Conservation (phyloP, 805 yeast species). For the Cyberlindnera galapagoensis region DNA sequence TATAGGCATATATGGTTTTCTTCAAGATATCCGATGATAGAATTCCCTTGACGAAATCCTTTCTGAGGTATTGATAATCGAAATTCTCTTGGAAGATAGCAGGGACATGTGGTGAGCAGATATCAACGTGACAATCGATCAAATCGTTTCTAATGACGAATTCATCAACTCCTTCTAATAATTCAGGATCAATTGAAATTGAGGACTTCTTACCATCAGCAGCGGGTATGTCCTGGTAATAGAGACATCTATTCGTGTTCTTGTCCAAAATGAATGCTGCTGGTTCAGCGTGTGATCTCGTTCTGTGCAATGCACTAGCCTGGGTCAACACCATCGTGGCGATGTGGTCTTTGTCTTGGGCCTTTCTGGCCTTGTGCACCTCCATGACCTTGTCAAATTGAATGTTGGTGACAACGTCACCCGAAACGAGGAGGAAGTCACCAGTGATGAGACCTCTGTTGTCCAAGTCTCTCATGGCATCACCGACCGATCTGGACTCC, state of each 20-base stretch:
- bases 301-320: slow-evolving; percentile 78
- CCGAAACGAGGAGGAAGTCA: slow-evolving; percentile 84
- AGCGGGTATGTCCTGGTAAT: slow-evolving; percentile 72
- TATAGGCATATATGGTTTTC: slow-evolving; percentile 84
- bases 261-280: slow-evolving; percentile 81
- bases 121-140: slow-evolving; percentile 94
- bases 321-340: slow-evolving; percentile 89
- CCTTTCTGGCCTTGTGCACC: slow-evolving; percentile 65
- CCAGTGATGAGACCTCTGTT: slow-evolving; percentile 83
- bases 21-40: slow-evolving; percentile 84
- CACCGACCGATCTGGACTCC: slow-evolving; percentile 91
- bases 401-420: slow-evolving; percentile 92
- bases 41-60: slow-evolving; percentile 87
- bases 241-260: slow-evolving; percentile 67
- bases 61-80: slow-evolving; percentile 82
- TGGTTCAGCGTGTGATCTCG: slow-evolving; percentile 75
- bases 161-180: slow-evolving; percentile 67
- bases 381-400: slow-evolving; percentile 69
- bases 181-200: slow-evolving; percentile 74
- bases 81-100: slow-evolving; percentile 94
- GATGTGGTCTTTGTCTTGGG: slow-evolving; percentile 81
- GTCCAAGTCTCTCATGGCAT: slow-evolving; percentile 94
- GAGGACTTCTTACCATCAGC: slow-evolving; percentile 37
- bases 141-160: slow-evolving; percentile 83
- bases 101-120: slow-evolving; percentile 91